These are phyloP conservation scores for Ascochyta clinopodiicola DNA, from an alignment of 2,329 filamentous ascomycete genomes.

Conservation along the genomic window DNA sequence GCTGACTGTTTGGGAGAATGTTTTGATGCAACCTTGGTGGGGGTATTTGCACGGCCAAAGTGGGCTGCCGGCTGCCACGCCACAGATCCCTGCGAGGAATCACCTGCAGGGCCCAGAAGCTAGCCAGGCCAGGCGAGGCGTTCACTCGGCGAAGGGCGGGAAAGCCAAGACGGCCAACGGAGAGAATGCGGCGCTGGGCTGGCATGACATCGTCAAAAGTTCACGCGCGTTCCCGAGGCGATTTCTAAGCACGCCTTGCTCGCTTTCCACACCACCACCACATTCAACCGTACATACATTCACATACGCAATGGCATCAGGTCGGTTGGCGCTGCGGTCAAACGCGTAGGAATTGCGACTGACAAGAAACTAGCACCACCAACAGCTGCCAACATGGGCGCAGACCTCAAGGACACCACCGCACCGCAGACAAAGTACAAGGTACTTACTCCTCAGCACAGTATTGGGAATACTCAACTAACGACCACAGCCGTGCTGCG, in stretches of 20 bases:
- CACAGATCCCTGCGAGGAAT: slow-evolving; percentile 10
- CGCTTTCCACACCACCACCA: slow-evolving; percentile 8
- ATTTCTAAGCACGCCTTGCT: slow-evolving; percentile 16
- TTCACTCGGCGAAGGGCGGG: slow-evolving; percentile 15
- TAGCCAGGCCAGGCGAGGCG: background rate
- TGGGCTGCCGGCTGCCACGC: slow-evolving; percentile 7
- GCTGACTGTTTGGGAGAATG: slow-evolving; percentile 26
- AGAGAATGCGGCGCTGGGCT: background rate
- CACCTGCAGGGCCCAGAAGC: background rate
- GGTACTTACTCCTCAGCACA: slow-evolving; percentile 33
- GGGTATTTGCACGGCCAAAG: slow-evolving; percentile 29
- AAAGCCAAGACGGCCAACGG: slow-evolving; percentile 6
- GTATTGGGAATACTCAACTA: background rate
- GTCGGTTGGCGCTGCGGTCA: background rate
- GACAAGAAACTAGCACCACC: slow-evolving; percentile 31
- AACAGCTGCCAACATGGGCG: slow-evolving; percentile 53
- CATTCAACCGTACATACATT: background rate
- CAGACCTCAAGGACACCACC: slow-evolving; percentile 51
- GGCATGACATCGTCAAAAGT: slow-evolving; percentile 18
- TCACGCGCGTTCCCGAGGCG: slow-evolving; percentile 11
- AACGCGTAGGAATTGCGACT: background rate
- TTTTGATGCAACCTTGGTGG: slow-evolving; percentile 38
- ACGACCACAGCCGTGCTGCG: slow-evolving; percentile 81
- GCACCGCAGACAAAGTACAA: slow-evolving; percentile 53
- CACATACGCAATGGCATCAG: slow-evolving; percentile 15